Evolutionary conservation across 2,329 filamentous ascomycete genomes (phyloP).

Genomic region (Fusarium heterosporum): DNA sequence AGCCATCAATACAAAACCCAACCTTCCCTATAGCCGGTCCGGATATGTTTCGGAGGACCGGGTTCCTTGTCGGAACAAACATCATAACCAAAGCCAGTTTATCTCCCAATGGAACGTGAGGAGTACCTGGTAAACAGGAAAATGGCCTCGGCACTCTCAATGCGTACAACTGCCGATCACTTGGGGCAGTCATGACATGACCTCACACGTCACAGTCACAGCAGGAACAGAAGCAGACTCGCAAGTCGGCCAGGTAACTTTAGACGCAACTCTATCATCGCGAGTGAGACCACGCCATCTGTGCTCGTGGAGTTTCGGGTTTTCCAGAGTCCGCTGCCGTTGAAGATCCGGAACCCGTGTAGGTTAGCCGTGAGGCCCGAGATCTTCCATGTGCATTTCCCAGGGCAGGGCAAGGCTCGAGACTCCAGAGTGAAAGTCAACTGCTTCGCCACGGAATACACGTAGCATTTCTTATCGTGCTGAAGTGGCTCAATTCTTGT

Average conservation of each 20-base stretch:
- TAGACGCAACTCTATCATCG: neutral
- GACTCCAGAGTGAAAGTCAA: neutral
- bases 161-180: constrained; percentile 25
- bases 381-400: neutral
- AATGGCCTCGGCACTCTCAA: constrained; percentile 18
- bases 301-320: constrained; percentile 26
- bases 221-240: neutral
- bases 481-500: constrained; percentile 23
- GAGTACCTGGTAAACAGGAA: constrained; percentile 22
- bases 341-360: constrained; percentile 10
- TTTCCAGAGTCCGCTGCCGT: constrained; percentile 23
- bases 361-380: constrained; percentile 8
- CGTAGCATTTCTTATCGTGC: constrained; percentile 20
- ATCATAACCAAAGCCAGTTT: constrained; percentile 14
- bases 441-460: constrained; percentile 26
- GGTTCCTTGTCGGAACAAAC: constrained; percentile 9
- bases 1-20: neutral
- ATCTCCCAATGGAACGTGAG: neutral
- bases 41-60: constrained; percentile 21
- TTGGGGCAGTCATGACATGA: constrained; percentile 25
- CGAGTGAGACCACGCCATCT: constrained; percentile 2
- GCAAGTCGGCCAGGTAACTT: constrained; percentile 10
- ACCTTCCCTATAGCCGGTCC: constrained; percentile 12
- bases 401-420: neutral
- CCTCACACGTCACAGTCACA: constrained; percentile 21